Percentiles rank a stretch among this genome's conserved stretches.
phyloP scores from a whole-genome alignment of 2,329 filamentous ascomycete genomes.

The Botryotinia narcissicola region DNA sequence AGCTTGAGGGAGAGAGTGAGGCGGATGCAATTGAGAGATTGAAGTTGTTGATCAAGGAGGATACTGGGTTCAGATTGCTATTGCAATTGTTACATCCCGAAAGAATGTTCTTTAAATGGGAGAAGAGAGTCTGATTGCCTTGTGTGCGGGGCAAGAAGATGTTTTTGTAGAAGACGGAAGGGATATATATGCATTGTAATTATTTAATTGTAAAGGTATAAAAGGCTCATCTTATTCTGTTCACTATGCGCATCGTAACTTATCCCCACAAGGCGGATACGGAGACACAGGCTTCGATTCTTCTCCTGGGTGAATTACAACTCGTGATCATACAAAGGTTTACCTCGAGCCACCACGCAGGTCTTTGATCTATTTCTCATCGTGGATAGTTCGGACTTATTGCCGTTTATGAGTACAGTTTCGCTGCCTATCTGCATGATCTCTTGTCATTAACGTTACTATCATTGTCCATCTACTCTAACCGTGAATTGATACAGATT shows the following conservation, averaged over 20 bases:
- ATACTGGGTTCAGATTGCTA: background rate
- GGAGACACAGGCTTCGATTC: background rate
- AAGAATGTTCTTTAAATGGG: background rate
- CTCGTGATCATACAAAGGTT: background rate
- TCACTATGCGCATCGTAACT: background rate
- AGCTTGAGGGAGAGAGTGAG: conserved; percentile 5
- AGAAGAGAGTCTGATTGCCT: background rate
- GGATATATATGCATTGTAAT: background rate
- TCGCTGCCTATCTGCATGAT: background rate
- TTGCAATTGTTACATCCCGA: conserved; percentile 4
- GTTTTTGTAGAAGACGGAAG: background rate
- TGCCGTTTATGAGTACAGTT: background rate
- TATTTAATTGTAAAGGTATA: background rate
- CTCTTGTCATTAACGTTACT: background rate
- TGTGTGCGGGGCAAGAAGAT: background rate
- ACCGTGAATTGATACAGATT: no score
- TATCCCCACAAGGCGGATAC: no score
- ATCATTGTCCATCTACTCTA: no score
- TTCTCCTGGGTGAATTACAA: background rate
- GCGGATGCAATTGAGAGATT: background rate
- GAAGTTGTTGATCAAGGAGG: background rate
- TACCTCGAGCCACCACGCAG: background rate
- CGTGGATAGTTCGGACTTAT: background rate
- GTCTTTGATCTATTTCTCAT: background rate
- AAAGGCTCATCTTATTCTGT: background rate